phyloP scores from a whole-genome alignment of 2,329 filamentous ascomycete genomes.

The Hansfordia pulvinata region DNA sequence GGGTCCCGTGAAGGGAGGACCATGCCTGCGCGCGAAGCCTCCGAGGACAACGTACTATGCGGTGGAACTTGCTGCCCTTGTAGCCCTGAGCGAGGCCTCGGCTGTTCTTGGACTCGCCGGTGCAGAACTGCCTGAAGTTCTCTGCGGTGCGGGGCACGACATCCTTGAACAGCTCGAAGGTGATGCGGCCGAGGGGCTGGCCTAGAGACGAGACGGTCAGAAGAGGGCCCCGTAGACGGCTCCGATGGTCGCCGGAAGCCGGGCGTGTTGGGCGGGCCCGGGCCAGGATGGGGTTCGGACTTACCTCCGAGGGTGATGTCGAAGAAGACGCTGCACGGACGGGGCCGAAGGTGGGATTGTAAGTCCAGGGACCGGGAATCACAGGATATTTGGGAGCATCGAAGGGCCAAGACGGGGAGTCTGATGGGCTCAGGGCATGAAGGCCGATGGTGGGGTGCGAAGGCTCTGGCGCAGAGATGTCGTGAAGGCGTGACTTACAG shows the following conservation, averaged over 20 bases:
- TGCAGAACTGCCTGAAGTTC: constrained; percentile 96
- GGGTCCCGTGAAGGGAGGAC: no score
- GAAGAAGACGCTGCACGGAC: constrained; percentile 47
- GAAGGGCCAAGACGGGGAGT: no score
- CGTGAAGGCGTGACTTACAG: constrained; percentile 27
- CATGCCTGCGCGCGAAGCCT: no score
- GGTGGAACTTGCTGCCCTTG: constrained; percentile 88
- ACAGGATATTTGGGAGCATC: constrained; percentile 3
- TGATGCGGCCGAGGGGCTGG: constrained; percentile 74
- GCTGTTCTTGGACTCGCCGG: constrained; percentile 73
- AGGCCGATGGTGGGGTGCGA: no score
- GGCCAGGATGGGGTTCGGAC: no score
- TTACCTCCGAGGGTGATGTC: constrained; percentile 68
- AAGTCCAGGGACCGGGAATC: constrained; percentile 17
- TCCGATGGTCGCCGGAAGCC: no score
- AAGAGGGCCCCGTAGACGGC: no score
- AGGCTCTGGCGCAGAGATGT: no score
- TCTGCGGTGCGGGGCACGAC: constrained; percentile 79
- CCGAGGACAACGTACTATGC: constrained; percentile 51
- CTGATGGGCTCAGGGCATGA: no score
- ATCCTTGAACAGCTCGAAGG: constrained; percentile 81
- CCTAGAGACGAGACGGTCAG: constrained; percentile 33
- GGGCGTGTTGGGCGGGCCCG: no score
- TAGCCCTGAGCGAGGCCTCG: constrained; percentile 77
- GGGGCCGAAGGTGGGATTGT: constrained; percentile 1